A percentile compares a stretch with the other conserved stretches of the same genome.
Evolutionary conservation across 2,329 filamentous ascomycete species (phyloP).

Genomic region (Trichophyton mentagrophytes): DNA sequence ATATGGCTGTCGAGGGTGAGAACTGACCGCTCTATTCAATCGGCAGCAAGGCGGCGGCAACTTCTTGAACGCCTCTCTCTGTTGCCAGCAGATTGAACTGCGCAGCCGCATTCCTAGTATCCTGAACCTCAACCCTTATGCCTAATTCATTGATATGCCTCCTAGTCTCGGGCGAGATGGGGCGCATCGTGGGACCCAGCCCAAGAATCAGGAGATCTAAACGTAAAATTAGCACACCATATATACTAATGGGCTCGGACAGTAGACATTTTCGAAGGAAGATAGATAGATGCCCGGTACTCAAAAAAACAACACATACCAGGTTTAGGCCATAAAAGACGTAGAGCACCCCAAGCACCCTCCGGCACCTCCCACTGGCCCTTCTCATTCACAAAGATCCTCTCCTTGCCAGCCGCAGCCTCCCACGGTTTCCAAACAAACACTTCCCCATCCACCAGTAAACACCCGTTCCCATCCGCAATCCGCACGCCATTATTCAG

Average conservation of each 20-base stretch:
- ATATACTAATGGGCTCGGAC: neutral
- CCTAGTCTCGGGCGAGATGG: conserved; percentile 62
- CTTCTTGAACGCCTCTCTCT: conserved; percentile 70
- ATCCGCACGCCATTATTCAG: conserved; percentile 70
- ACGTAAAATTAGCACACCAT: neutral
- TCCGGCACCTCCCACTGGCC: conserved; percentile 67
- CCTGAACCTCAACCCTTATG: conserved; percentile 74
- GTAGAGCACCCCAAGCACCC: conserved; percentile 61
- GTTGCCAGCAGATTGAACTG: conserved; percentile 95
- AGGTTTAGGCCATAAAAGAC: conserved; percentile 74
- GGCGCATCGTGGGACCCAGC: conserved; percentile 60
- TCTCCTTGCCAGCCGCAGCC: conserved; percentile 18
- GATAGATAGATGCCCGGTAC: conserved; percentile 1
- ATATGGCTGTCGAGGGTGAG: neutral
- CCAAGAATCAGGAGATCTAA: conserved; percentile 82
- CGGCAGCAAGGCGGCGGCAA: conserved; percentile 79
- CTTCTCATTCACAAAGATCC: conserved; percentile 54
- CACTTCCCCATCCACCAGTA: conserved; percentile 75
- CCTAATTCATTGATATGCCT: conserved; percentile 62
- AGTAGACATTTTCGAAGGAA: conserved; percentile 3
- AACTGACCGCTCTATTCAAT: conserved; percentile 15
- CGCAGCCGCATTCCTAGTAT: conserved; percentile 84
- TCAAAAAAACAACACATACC: conserved; percentile 42
- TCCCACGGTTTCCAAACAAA: conserved; percentile 83
- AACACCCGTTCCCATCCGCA: conserved; percentile 53